phyloP scores from a whole-genome alignment of 2,329 filamentous ascomycete genomes.

The Stemphylium beticola region DNA sequence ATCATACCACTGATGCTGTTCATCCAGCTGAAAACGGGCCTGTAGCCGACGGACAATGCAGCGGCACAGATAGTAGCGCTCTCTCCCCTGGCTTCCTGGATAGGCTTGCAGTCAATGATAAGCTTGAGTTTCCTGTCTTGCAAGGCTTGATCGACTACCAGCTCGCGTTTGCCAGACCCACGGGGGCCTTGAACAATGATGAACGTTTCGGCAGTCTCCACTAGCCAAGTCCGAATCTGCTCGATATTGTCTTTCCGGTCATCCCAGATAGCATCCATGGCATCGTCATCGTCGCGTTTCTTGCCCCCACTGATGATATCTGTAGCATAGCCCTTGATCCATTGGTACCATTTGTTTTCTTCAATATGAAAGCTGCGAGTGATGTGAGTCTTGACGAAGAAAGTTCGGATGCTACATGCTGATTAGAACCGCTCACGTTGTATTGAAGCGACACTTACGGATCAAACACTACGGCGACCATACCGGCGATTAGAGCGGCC shows the following conservation, averaged over 20 bases:
- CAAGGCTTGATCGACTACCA: slow-evolving; percentile 84
- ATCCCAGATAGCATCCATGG: slow-evolving; percentile 83
- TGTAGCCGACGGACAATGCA: slow-evolving; percentile 83
- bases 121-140: slow-evolving; percentile 78
- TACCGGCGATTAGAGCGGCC: slow-evolving; percentile 81
- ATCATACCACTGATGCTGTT: slow-evolving; percentile 92
- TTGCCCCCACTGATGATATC: slow-evolving; percentile 68
- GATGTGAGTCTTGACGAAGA: slow-evolving; percentile 89
- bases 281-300: slow-evolving; percentile 67
- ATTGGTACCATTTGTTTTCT: slow-evolving; percentile 76
- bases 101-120: slow-evolving; percentile 89
- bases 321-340: slow-evolving; percentile 77
- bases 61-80: slow-evolving; percentile 81
- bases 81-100: slow-evolving; percentile 89
- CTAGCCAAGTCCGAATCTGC: slow-evolving; percentile 81
- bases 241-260: slow-evolving; percentile 83
- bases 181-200: slow-evolving; percentile 92
- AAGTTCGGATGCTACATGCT: slow-evolving; percentile 71
- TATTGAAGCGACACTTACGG: slow-evolving; percentile 55
- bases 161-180: slow-evolving; percentile 87
- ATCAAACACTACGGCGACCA: slow-evolving; percentile 83
- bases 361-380: slow-evolving; percentile 76
- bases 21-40: slow-evolving; percentile 94
- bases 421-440: slow-evolving; percentile 1
- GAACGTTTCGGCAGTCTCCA: slow-evolving; percentile 88